A percentile compares a stretch with the other conserved stretches of the same genome.
These are phyloP conservation scores for Coffea canephora DNA, from an alignment of 257 asterid species.

Conservation along the genomic window DNA sequence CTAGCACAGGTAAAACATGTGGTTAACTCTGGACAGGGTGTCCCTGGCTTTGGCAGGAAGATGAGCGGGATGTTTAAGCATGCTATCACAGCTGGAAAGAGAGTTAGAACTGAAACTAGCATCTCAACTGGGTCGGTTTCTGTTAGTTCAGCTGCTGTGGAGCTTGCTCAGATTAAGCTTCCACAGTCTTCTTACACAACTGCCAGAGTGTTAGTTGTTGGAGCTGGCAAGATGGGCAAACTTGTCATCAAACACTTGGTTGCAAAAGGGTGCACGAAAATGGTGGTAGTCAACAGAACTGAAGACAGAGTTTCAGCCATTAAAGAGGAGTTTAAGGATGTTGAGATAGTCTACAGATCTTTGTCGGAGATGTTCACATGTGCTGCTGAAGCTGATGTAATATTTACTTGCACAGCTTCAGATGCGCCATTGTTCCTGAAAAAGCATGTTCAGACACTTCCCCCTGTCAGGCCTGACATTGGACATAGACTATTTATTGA, in stretches of 20 bases:
- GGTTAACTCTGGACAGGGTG: conserved; percentile 71
- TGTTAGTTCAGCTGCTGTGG: conserved; percentile 96
- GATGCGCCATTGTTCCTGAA: conserved; percentile 56
- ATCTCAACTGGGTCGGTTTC: conserved; percentile 87
- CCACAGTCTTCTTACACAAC: conserved; percentile 49
- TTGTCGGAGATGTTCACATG: conserved; percentile 54
- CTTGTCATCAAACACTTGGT: conserved; percentile 83
- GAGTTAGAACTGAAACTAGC: conserved; percentile 83
- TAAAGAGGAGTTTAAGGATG: conserved; percentile 56
- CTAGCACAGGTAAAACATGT: conserved; percentile 94
- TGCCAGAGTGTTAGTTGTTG: conserved; percentile 66
- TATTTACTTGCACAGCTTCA: conserved; percentile 86
- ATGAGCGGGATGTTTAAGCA: conserved; percentile 76
- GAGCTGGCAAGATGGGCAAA: conserved; percentile 98
- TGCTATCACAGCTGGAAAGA: conserved; percentile 82
- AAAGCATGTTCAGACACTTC: conserved; percentile 60
- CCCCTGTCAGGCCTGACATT: conserved; percentile 41
- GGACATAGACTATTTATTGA: conserved; percentile 69
- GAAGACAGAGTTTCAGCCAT: conserved; percentile 70
- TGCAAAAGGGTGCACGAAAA: conserved; percentile 73
- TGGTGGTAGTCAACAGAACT: conserved; percentile 77
- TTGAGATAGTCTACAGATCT: conserved; percentile 57
- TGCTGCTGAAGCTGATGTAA: conserved; percentile 73
- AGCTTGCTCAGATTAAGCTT: conserved; percentile 83
- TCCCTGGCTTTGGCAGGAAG: conserved; percentile 78